Evolutionary conservation across 257 asterid genomes (phyloP).

Genomic region (Scutellaria barbata): DNA sequence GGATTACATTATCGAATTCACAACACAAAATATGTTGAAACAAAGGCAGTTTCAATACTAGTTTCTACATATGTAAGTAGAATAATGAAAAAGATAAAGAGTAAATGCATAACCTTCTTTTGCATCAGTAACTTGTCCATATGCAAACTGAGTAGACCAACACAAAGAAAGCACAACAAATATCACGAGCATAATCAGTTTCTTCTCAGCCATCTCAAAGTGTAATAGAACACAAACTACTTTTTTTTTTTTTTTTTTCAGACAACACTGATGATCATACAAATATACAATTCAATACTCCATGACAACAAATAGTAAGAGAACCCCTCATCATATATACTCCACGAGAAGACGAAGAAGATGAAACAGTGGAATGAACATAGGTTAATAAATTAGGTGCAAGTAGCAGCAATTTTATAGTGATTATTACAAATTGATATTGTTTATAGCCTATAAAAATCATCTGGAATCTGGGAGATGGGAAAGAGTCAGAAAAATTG

Average conservation of each 20-base stretch:
- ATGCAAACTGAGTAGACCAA: constrained; percentile 32
- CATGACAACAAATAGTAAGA: background rate
- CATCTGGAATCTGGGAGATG: constrained; percentile 10
- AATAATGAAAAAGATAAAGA: background rate
- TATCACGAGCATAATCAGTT: constrained; percentile 27
- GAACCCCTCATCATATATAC: background rate
- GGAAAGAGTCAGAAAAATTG: constrained; percentile 35
- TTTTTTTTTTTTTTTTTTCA: background rate
- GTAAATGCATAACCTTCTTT: constrained; percentile 40
- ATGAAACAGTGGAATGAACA: background rate
- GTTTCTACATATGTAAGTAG: constrained; percentile 9
- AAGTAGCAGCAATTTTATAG: background rate
- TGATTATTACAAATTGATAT: background rate
- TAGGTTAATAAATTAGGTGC: constrained; percentile 4
- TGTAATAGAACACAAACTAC: background rate
- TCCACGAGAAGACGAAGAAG: background rate
- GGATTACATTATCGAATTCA: background rate
- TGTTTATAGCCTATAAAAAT: background rate
- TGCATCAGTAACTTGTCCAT: constrained; percentile 49
- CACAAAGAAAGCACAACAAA: constrained; percentile 33
- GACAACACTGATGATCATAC: background rate
- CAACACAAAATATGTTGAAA: background rate
- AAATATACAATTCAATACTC: background rate
- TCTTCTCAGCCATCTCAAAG: constrained; percentile 39
- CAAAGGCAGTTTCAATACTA: no score